Evolutionary conservation across 495 filamentous ascomycete species (phyloP).

Genomic region (Penicillium macrosclerotiorum): DNA sequence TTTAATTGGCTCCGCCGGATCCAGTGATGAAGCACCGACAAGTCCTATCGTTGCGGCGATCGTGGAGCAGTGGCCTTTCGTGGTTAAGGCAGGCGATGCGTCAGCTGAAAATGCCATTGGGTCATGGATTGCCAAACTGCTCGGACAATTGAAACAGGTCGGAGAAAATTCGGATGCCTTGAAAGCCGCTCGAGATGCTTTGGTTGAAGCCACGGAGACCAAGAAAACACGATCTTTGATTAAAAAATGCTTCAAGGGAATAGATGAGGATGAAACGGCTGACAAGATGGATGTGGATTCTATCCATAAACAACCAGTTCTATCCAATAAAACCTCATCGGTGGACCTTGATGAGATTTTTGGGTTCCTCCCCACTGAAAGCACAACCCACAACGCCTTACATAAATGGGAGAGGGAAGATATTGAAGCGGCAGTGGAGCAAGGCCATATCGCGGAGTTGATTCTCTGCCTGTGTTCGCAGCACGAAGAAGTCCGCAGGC

Average conservation of each 20-base stretch:
- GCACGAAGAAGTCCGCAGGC: conserved; percentile 67
- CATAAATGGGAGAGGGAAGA: conserved; percentile 72
- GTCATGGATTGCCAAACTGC: conserved; percentile 53
- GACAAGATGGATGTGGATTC: conserved; percentile 26
- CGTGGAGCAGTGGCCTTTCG: conserved; percentile 75
- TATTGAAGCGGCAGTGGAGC: conserved; percentile 68
- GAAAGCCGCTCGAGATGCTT: conserved; percentile 37
- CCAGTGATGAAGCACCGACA: conserved; percentile 35
- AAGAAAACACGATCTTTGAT: conserved; percentile 37
- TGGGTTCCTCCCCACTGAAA: conserved; percentile 38
- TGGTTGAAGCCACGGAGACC: conserved; percentile 37
- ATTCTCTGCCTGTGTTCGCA: conserved; percentile 73
- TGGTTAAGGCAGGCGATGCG: conserved; percentile 47
- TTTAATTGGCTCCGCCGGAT: conserved; percentile 30
- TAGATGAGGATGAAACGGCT: conserved; percentile 21
- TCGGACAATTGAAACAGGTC: conserved; percentile 41
- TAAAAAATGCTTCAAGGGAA: conserved; percentile 41
- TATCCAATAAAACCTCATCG: conserved; percentile 8
- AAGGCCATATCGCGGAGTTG: conserved; percentile 64
- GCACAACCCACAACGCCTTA: conserved; percentile 39
- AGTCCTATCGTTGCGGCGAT: conserved; percentile 63
- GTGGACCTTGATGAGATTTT: conserved; percentile 42
- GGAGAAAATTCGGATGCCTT: conserved; percentile 44
- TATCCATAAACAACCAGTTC: background rate
- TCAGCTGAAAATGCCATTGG: conserved; percentile 41